Evolutionary conservation across 2,329 filamentous ascomycete genomes (phyloP).

Genomic region (Monilinia fructigena): DNA sequence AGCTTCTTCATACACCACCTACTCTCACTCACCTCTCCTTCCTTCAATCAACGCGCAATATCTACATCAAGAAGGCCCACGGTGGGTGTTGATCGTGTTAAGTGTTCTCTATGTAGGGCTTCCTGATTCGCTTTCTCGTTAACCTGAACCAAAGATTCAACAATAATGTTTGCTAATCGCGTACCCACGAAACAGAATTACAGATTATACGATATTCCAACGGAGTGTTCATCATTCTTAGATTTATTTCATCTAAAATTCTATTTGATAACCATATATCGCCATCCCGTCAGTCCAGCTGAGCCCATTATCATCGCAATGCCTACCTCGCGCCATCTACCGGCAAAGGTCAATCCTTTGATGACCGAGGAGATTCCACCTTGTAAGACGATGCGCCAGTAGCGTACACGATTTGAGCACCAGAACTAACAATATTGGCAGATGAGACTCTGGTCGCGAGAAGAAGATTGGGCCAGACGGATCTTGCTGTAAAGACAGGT

Average conservation of each 20-base stretch:
- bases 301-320: constrained; percentile 26
- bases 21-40: neutral
- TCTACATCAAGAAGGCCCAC: constrained; percentile 7
- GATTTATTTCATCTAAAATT: neutral
- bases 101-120: constrained; percentile 13
- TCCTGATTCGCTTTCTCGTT: neutral
- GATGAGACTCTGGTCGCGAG: constrained; percentile 57
- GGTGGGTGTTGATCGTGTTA: neutral
- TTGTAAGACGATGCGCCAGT: constrained; percentile 51
- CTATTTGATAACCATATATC: constrained; percentile 13
- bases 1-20: constrained; percentile 7
- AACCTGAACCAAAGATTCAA: constrained; percentile 6
- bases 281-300: constrained; percentile 4
- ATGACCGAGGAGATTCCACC: constrained; percentile 62
- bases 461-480: constrained; percentile 88
- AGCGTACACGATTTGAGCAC: constrained; percentile 11
- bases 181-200: constrained; percentile 18
- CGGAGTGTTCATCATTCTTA: neutral
- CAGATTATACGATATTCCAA: constrained; percentile 3
- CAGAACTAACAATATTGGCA: constrained; percentile 31
- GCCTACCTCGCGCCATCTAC: constrained; percentile 46
- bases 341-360: constrained; percentile 62
- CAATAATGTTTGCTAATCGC: constrained; percentile 15
- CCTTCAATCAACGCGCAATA: constrained; percentile 9
- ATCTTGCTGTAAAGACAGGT: constrained; percentile 78